Evolutionary conservation across 305 asterid genomes (phyloP).

Genomic region (Nicotiana rustica): DNA sequence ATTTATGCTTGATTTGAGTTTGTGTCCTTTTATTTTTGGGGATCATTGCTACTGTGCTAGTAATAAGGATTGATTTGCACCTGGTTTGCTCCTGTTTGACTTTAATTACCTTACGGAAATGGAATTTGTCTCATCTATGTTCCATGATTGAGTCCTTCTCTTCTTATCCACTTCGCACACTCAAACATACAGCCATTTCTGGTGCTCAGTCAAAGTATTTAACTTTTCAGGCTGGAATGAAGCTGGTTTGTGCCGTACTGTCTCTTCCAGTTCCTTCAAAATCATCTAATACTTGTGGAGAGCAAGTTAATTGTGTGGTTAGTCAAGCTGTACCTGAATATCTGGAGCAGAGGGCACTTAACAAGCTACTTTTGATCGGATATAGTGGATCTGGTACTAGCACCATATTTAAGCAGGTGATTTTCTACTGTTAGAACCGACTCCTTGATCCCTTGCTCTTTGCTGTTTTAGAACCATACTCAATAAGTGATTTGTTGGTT

Average conservation of each 20-base stretch:
- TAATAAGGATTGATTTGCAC: background rate
- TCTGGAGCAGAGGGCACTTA: constrained; percentile 78
- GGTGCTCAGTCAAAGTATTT: constrained; percentile 10
- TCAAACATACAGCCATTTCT: background rate
- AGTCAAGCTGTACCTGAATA: constrained; percentile 74
- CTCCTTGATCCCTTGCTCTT: constrained; percentile 12
- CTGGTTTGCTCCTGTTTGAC: constrained; percentile 27
- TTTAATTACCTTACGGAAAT: constrained; percentile 13
- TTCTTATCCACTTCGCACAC: background rate
- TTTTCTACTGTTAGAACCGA: constrained; percentile 15
- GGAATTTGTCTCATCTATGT: constrained; percentile 14
- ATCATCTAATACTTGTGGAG: constrained; percentile 53
- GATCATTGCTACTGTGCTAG: constrained; percentile 2
- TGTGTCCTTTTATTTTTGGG: constrained; percentile 26
- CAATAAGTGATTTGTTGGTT: no score
- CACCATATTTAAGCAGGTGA: constrained; percentile 97
- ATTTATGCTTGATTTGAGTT: constrained; percentile 39
- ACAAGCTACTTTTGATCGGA: constrained; percentile 93
- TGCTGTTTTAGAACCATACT: background rate
- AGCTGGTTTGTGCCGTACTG: constrained; percentile 66
- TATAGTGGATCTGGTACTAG: constrained; percentile 95
- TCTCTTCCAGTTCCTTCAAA: constrained; percentile 69
- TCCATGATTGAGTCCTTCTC: constrained; percentile 2
- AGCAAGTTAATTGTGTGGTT: constrained; percentile 51
- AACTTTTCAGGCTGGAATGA: constrained; percentile 60